phyloP scores from a whole-genome alignment of 768 basidiomycete species.

The Trametes coccinea region DNA sequence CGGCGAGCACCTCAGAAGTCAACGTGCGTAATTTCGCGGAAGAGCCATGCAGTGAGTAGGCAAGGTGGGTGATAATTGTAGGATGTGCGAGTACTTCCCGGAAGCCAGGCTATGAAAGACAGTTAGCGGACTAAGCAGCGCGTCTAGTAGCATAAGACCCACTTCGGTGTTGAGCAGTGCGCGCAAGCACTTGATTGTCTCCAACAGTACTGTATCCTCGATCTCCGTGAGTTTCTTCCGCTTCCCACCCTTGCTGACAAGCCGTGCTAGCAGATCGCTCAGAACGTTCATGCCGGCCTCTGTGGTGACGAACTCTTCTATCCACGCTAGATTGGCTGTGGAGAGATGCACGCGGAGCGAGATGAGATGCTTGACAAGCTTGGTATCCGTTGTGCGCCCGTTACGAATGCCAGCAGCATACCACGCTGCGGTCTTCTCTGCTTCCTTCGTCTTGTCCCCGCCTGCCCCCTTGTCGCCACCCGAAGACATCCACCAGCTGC shows the following conservation, averaged over 20 bases:
- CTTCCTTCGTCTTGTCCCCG: slow-evolving; percentile 37
- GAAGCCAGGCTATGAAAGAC: slow-evolving; percentile 63
- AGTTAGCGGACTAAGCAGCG: slow-evolving; percentile 2
- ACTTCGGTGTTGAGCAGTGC: slow-evolving; percentile 87
- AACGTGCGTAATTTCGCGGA: slow-evolving; percentile 70
- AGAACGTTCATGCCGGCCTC: slow-evolving; percentile 70
- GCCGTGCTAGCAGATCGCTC: slow-evolving; percentile 51
- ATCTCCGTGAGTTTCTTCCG: slow-evolving; percentile 58
- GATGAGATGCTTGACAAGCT: slow-evolving; percentile 75
- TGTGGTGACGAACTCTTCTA: slow-evolving; percentile 69
- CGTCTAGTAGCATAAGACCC: slow-evolving; percentile 29
- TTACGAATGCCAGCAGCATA: slow-evolving; percentile 64
- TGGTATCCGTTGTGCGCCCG: slow-evolving; percentile 54
- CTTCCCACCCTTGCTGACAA: slow-evolving; percentile 72
- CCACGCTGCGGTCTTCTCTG: slow-evolving; percentile 52
- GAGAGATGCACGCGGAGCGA: slow-evolving; percentile 84
- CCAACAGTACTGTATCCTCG: slow-evolving; percentile 67
- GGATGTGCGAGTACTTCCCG: slow-evolving; percentile 61
- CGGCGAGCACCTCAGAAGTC: slow-evolving; percentile 78
- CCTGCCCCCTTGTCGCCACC: slow-evolving; percentile 48
- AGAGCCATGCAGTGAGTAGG: slow-evolving; percentile 66
- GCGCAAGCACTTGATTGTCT: slow-evolving; percentile 77
- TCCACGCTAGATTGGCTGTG: slow-evolving; percentile 77
- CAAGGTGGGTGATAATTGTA: slow-evolving; percentile 68
- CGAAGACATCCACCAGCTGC: slow-evolving; percentile 73